Evolutionary conservation across 768 basidiomycete genomes (phyloP), one percentile per base, ranked within the genome.

Genomic region (Rhizopogon vinicolor): DNA sequence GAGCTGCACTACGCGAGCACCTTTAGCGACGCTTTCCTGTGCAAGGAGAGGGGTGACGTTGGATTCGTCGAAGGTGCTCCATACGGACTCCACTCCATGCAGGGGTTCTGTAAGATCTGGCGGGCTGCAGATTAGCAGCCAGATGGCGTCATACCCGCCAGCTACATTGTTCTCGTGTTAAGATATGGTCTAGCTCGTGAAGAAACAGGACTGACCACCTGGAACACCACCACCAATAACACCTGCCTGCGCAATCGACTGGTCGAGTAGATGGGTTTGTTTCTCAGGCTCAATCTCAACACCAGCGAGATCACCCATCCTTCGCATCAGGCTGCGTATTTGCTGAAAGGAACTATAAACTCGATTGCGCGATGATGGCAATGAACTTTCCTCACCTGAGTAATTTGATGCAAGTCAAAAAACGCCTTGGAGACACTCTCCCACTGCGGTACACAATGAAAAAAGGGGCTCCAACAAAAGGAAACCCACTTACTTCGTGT

Each of bases 101-200:
- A 83, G 65, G 3, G 90, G 84, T 61, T 79, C 74, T 8, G 77
- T 70, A 41, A 74, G 71, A 46, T 72, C 69, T 58, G 73, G 62
- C 39, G 84, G 79, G 45, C 89, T 86, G 63, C 89, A 80, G 16
- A 94, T 82, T 14, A 99, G 81, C 5, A 99, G 75, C 93, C 94
- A 98, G 56, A 98, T 82, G 7, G 97, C 97, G 66, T 99, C 97
- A 69, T 91, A 98, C 2, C 97, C 97, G 9, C 97, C 97, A 51
- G 97, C 97, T 98, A 60, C 52, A 37, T 25, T 48, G 14, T 7
- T 48, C n/a, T 28, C 51, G 41, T 51, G 35, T 9, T 43, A 7
- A 60, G 42, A 60, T 52, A 35, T 52, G 46, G 18, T 29, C 41
- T n/a, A 31, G 25, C 35, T 18, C 10, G 45, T 22, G 28, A 39